Percentiles rank a stretch among this genome's conserved stretches.
Conservation (phyloP, 2,329 filamentous ascomycete genomes). For the Neopestalotiopsis sp. region DNA sequence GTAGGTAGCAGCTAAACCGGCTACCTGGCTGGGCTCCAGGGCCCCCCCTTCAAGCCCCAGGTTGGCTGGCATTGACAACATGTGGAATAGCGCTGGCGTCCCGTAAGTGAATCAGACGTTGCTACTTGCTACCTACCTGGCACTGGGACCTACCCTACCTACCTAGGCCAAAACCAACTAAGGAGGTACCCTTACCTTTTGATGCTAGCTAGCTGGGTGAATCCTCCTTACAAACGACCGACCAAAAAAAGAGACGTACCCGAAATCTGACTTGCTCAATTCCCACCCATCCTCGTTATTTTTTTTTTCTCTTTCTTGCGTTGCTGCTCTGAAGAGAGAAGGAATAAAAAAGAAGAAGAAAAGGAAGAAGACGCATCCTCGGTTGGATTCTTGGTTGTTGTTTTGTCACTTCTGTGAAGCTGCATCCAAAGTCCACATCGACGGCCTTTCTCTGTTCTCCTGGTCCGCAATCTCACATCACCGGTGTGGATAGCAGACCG, state of each 20-base stretch:
- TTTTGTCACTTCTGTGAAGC: neutral
- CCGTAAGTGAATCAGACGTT: neutral
- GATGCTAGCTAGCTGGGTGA: constrained; percentile 13
- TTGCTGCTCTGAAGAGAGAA: constrained; percentile 3
- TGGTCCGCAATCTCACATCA: constrained; percentile 15
- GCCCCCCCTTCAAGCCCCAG: neutral
- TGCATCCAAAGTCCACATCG: neutral
- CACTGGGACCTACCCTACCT: too few species aligned
- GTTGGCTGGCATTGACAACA: neutral
- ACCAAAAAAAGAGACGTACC: neutral
- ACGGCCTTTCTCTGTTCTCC: neutral
- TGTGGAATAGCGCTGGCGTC: neutral
- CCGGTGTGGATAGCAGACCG: constrained; percentile 19
- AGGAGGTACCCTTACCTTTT: neutral
- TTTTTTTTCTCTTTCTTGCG: neutral
- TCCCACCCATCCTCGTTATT: neutral
- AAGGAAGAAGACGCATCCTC: neutral
- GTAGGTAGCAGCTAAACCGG: neutral
- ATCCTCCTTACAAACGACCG: constrained; percentile 5
- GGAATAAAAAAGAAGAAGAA: neutral
- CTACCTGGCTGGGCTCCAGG: constrained; percentile 1
- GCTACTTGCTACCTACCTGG: neutral
- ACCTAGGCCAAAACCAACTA: neutral
- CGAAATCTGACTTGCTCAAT: constrained; percentile 8
- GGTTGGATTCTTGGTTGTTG: constrained; percentile 2